Conservation (phyloP, 495 filamentous ascomycete species). For the Penicillium nucicola region DNA sequence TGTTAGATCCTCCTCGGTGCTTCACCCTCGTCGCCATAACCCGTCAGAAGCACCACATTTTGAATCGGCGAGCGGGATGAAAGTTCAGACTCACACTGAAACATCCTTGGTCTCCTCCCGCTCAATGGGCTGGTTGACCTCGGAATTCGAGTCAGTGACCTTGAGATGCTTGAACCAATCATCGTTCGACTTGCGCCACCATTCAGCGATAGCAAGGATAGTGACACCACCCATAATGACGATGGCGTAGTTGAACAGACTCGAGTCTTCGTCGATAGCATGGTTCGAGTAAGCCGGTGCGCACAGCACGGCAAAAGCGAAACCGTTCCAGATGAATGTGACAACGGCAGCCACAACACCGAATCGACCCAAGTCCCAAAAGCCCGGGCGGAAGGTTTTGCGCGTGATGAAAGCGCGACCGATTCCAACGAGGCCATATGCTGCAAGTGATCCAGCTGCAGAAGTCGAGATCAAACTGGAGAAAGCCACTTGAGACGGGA, state of each 20-base stretch:
- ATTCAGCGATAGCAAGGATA: constrained; percentile 28
- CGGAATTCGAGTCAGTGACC: constrained; percentile 13
- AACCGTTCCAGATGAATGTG: constrained; percentile 36
- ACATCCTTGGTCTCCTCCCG: neutral
- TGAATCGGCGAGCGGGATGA: neutral
- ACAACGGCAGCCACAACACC: constrained; percentile 29
- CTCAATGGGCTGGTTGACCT: constrained; percentile 4
- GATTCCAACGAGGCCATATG: constrained; percentile 33
- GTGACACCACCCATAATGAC: constrained; percentile 38
- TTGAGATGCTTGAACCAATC: constrained; percentile 35
- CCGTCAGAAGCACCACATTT: neutral
- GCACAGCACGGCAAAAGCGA: constrained; percentile 34
- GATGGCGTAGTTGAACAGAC: constrained; percentile 35
- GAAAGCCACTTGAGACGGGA: constrained; percentile 35
- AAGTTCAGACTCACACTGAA: neutral
- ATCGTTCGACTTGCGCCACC: constrained; percentile 32
- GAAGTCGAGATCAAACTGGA: constrained; percentile 32
- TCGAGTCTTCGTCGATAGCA: constrained; percentile 22
- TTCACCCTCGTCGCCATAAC: neutral
- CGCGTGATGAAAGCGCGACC: constrained; percentile 31
- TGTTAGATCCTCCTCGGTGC: neutral
- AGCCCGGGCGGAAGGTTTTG: constrained; percentile 27
- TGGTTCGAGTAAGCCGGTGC: constrained; percentile 29
- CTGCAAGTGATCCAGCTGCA: constrained; percentile 33
- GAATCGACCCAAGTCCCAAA: constrained; percentile 31